Base-by-base conservation (phyloP, 768 basidiomycete genomes). In the Mrakia hoshinonis region DNA sequence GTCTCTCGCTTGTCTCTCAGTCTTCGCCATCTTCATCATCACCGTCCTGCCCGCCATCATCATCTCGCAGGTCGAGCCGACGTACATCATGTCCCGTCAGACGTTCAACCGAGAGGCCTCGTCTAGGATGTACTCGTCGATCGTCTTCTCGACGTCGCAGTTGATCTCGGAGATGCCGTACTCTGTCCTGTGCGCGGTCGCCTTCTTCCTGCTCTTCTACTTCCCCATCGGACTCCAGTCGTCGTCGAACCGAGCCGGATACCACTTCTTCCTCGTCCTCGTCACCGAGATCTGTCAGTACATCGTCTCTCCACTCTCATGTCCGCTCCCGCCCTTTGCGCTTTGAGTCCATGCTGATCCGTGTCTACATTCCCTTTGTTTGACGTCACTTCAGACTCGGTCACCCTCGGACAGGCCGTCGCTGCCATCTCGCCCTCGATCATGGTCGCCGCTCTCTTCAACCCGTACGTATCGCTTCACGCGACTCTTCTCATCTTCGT, bases 101-200 rank as follows among this genome's bases (percentile, higher is more conserved):
- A 79, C 77, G 31, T 81, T 80, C 74, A 77, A 75, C 73, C 78
- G 81, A 63, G 91, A 92, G 80, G 84, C 89, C 0, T 89, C 87
- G 2, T 89, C 89, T 80, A 85, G 89, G 72, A 92, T 93, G 76
- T 93, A 93, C 79, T 89, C 87, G 0, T 87, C 90, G 0, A 87
- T 87, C 70, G 58, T 62, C 34, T 67, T 48, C 26, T 61, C 34
- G 26, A 49, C 43, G 29, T 63, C 87, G 2, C 92, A 93, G 77
- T 82, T 93, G 31, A 77, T 90, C 18, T 87, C 90, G 52, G 91
- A 95, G 79, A 83, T 89, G 68, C 92, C 91, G 0, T 89, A 87
- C 79, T 87, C 84, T 61, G 77, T 89, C 39, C 76, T 89, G 18
- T 91, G 89, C 74, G 87, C 84, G 13, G 76, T 85, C 63, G 82